phyloP scores from a whole-genome alignment of 306 rosid genomes.

The Ormosia emarginata region DNA sequence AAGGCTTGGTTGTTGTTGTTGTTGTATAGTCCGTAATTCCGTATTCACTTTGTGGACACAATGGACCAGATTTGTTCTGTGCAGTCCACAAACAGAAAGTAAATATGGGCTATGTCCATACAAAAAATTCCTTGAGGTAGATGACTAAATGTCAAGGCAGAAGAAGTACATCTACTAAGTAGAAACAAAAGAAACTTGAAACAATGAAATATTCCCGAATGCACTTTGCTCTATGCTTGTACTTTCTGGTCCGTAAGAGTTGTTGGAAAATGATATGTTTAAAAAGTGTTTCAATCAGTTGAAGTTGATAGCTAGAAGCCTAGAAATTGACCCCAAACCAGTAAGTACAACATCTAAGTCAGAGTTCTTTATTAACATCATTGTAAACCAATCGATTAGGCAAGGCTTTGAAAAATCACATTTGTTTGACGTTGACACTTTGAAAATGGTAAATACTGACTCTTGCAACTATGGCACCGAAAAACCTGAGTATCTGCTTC shows the following conservation, averaged over 20 bases:
- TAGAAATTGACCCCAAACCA: background rate
- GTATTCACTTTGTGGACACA: background rate
- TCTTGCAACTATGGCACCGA: conserved; percentile 8
- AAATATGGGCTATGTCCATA: background rate
- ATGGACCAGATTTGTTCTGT: background rate
- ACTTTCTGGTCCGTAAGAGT: background rate
- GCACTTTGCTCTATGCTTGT: background rate
- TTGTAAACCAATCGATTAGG: conserved; percentile 4
- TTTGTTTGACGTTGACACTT: conserved; percentile 9
- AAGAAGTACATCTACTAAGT: background rate
- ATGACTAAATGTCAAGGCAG: background rate
- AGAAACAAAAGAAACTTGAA: background rate
- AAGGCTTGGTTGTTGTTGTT: too few species aligned
- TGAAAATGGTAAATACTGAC: background rate
- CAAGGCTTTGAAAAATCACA: background rate
- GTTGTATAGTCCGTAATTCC: background rate
- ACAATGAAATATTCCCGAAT: background rate
- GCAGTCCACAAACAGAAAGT: background rate
- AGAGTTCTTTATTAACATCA: background rate
- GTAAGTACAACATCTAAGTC: background rate
- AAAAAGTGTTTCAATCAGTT: conserved; percentile 10
- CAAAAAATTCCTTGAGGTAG: background rate
- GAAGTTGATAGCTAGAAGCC: background rate
- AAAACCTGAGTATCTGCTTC: background rate
- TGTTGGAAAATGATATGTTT: background rate